Evolutionary conservation across 2,329 filamentous ascomycete species (phyloP).

Genomic region (Xylariales sp.): DNA sequence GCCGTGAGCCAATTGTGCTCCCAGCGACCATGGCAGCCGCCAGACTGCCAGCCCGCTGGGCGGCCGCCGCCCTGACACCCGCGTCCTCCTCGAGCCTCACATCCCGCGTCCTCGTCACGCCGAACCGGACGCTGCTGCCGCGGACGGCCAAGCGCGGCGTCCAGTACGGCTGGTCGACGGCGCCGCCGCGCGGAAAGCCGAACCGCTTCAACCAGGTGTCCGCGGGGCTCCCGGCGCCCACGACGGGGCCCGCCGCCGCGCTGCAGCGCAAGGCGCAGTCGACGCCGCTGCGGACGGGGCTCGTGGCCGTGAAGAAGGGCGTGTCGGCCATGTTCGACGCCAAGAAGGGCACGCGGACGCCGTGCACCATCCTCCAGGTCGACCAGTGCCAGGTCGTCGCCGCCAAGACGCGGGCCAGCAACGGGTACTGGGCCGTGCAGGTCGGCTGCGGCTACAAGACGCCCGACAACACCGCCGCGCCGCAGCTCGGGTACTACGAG

Average conservation of each 20-base stretch:
- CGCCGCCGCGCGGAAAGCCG: slow-evolving; percentile 63
- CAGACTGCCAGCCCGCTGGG: slow-evolving; percentile 59
- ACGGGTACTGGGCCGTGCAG: slow-evolving; percentile 96
- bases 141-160: slow-evolving; percentile 61
- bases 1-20: slow-evolving; percentile 37
- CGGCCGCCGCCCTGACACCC: slow-evolving; percentile 53
- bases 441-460: slow-evolving; percentile 82
- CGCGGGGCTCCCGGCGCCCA: slow-evolving; percentile 66
- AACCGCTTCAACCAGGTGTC: slow-evolving; percentile 70
- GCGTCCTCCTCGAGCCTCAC: slow-evolving; percentile 44
- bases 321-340: slow-evolving; percentile 90
- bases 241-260: slow-evolving; percentile 69
- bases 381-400: slow-evolving; percentile 91
- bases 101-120: slow-evolving; percentile 49
- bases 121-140: slow-evolving; percentile 57
- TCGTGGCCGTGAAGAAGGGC: slow-evolving; percentile 90
- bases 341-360: slow-evolving; percentile 77
- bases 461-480: slow-evolving; percentile 80
- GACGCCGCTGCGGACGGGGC: slow-evolving; percentile 78
- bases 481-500: slow-evolving; percentile 89
- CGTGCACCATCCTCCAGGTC: slow-evolving; percentile 93
- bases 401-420: slow-evolving; percentile 80
- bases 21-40: slow-evolving; percentile 58
- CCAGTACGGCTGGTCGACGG: slow-evolving; percentile 71
- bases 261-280: slow-evolving; percentile 68